A percentile compares a stretch with the other conserved stretches of the same genome.
phyloP scores from a whole-genome alignment of 805 yeast species.

The Suhomyces prunicola region DNA sequence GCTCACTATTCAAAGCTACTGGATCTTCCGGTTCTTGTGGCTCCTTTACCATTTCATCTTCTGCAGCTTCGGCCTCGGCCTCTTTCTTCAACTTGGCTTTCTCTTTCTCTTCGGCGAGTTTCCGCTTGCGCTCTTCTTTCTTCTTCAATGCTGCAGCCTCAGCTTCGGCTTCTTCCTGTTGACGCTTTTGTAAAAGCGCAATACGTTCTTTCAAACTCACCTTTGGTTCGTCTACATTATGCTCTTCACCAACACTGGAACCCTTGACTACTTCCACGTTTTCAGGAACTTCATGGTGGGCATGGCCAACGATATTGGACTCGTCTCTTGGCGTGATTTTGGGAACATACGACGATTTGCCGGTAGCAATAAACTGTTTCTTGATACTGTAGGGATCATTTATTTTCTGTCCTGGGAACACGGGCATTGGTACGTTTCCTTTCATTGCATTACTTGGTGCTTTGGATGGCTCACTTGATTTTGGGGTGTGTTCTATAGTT shows the following conservation, averaged over 20 bases:
- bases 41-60: neutral
- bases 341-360: conserved; percentile 61
- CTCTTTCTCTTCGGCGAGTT: conserved; percentile 31
- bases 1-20: neutral
- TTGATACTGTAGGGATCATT: conserved; percentile 48
- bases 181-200: conserved; percentile 76
- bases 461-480: neutral
- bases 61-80: conserved; percentile 12
- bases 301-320: conserved; percentile 28
- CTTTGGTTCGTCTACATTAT: conserved; percentile 59
- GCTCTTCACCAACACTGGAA: conserved; percentile 29
- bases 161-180: conserved; percentile 72
- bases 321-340: conserved; percentile 40
- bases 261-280: conserved; percentile 24
- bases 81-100: conserved; percentile 17
- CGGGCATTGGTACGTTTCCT: conserved; percentile 18
- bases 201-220: conserved; percentile 85
- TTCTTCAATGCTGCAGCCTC: conserved; percentile 58
- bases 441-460: neutral
- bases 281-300: conserved; percentile 23
- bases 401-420: conserved; percentile 30
- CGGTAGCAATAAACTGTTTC: conserved; percentile 53
- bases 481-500: neutral
- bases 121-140: conserved; percentile 49
- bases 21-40: neutral